Evolutionary conservation across 805 yeast species (phyloP).

Genomic region (Pichia thaimueangensis): DNA sequence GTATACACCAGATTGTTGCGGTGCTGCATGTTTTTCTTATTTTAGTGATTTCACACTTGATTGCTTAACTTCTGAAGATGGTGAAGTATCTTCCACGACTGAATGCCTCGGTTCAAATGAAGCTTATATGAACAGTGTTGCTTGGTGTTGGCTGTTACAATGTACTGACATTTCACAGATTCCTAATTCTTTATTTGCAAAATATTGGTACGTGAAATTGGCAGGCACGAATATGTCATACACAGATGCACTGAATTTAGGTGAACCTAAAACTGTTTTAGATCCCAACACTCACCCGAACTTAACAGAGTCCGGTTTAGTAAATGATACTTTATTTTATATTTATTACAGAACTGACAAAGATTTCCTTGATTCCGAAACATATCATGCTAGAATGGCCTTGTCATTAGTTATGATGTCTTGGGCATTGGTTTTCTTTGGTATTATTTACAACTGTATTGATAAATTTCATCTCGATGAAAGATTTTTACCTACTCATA

Average conservation of each 20-base stretch:
- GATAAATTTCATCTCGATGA: conserved; percentile 6
- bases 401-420: conserved; percentile 10
- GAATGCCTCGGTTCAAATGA: neutral
- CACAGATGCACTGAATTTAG: neutral
- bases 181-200: neutral
- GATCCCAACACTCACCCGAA: neutral
- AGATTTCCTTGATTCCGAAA: neutral
- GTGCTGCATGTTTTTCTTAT: neutral
- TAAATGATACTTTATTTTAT: neutral
- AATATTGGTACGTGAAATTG: neutral
- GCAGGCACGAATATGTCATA: neutral
- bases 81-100: neutral
- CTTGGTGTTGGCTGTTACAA: conserved; percentile 4
- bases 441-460: conserved; percentile 2
- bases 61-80: neutral
- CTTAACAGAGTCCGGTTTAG: neutral
- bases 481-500: neutral
- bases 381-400: conserved; percentile 6
- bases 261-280: neutral
- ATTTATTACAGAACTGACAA: neutral
- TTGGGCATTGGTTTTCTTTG: conserved; percentile 9
- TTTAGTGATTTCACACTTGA: neutral
- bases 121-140: conserved; percentile 1
- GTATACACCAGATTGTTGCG: neutral
- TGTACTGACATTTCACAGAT: neutral